Conservation (phyloP, 352 stramenopile species). For the Phytophthora hybrid region DNA sequence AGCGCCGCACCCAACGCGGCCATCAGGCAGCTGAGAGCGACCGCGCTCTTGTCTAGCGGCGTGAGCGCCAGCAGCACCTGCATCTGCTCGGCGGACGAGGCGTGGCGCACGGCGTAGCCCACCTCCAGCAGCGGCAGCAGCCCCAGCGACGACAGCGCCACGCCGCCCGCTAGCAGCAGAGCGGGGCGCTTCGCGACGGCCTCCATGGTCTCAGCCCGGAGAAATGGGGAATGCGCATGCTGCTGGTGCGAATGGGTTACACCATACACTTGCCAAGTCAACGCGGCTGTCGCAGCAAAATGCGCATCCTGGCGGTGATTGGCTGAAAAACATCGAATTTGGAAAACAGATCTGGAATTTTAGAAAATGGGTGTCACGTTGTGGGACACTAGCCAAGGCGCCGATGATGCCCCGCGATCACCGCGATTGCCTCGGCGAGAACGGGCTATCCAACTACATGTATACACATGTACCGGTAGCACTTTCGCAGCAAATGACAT, state of each 20-base stretch:
- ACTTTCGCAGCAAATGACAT: not conserved
- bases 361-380: not conserved
- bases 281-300: not conserved
- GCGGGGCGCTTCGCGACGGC: conserved; percentile 10
- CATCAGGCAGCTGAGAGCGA: conserved; percentile 27
- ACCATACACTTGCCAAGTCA: not conserved
- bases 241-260: not conserved
- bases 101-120: conserved; percentile 11
- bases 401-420: no score
- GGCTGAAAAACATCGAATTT: not conserved
- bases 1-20: conserved; percentile 31
- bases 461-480: no score
- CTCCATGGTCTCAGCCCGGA: conserved; percentile 14
- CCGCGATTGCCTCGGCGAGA: no score
- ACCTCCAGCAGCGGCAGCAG: conserved; percentile 48
- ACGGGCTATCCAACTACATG: no score
- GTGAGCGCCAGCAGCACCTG: conserved; percentile 35
- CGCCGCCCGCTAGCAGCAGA: conserved; percentile 28
- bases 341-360: not conserved
- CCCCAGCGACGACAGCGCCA: conserved; percentile 34
- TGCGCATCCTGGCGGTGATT: not conserved
- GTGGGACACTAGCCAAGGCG: not conserved
- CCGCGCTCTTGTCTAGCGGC: conserved; percentile 36
- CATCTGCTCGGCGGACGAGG: conserved; percentile 17
- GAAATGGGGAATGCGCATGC: conserved; percentile 8